Conservation (phyloP, 345 rosid species). For the Firmiana major region DNA sequence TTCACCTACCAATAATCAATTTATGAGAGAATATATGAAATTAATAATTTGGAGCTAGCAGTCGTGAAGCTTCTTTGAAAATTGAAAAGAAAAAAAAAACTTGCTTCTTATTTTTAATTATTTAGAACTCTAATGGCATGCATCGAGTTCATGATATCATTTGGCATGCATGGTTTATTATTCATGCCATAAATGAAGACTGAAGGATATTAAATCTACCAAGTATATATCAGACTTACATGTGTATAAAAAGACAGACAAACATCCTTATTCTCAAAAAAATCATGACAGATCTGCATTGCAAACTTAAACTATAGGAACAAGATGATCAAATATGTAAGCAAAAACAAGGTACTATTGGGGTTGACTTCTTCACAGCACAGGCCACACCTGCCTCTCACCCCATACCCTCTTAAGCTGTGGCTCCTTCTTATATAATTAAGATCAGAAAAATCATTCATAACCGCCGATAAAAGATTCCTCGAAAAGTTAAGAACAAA, state of each 20-base stretch:
- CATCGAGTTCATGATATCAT: neutral
- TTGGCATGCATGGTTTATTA: neutral
- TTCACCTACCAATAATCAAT: conserved; percentile 17
- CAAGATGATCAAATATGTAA: neutral
- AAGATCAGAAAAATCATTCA: no score
- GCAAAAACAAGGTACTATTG: neutral
- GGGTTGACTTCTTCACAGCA: conserved; percentile 25
- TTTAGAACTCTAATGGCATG: neutral
- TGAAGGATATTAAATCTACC: neutral
- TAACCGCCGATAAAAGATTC: no score
- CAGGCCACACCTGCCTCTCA: conserved; percentile 12
- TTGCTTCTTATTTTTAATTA: neutral
- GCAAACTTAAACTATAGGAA: conserved; percentile 19
- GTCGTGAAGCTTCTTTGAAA: conserved; percentile 29
- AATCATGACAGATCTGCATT: conserved; percentile 35
- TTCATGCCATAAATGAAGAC: neutral
- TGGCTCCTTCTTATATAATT: neutral
- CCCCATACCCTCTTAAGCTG: neutral
- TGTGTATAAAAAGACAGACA: conserved; percentile 30
- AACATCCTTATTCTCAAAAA: conserved; percentile 49
- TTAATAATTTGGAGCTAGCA: neutral
- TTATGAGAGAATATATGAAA: neutral
- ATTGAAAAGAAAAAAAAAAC: neutral
- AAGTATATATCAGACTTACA: neutral
- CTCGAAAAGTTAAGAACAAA: no score